A percentile compares a stretch with the other conserved stretches of the same genome.
These are phyloP conservation scores for Aegilops tauschii DNA, from an alignment of 176 grass and related monocot genomes.

Conservation along the genomic window DNA sequence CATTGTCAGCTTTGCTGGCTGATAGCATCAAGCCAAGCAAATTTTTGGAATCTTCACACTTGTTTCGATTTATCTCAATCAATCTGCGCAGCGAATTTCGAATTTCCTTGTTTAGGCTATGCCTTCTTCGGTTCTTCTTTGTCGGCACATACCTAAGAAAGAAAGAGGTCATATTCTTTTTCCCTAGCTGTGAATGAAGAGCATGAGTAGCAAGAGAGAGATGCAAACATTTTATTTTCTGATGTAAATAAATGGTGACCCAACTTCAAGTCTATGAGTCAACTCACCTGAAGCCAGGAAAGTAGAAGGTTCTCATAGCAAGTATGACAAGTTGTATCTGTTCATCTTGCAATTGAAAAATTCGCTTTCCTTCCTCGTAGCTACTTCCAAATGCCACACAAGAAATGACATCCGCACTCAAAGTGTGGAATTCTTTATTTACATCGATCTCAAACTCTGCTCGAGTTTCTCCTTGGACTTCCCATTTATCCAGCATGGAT, in stretches of 20 bases:
- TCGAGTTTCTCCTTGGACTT: constrained; percentile 20
- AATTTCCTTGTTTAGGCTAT: constrained; percentile 59
- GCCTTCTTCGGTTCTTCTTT: constrained; percentile 61
- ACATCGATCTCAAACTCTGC: constrained; percentile 71
- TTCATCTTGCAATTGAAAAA: constrained; percentile 68
- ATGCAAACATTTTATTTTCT: not conserved
- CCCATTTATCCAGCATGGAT: constrained; percentile 74
- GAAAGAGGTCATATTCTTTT: not conserved
- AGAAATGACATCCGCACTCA: constrained; percentile 72
- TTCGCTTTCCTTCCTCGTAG: constrained; percentile 63
- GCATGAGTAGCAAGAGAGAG: not conserved
- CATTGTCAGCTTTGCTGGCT: constrained; percentile 40
- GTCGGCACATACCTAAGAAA: constrained; percentile 67
- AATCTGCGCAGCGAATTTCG: constrained; percentile 44
- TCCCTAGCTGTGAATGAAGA: not conserved
- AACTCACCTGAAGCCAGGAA: constrained; percentile 78
- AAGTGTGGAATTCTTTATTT: constrained; percentile 51
- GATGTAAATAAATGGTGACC: not conserved
- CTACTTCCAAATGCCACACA: constrained; percentile 78
- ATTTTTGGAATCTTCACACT: constrained; percentile 70
- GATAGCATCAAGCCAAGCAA: constrained; percentile 78
- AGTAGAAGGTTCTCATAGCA: constrained; percentile 60
- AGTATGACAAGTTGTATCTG: constrained; percentile 52
- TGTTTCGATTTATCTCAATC: constrained; percentile 51
- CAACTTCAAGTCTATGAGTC: not conserved